Conservation (phyloP, 129 eudicot species). For the Saussurea involucrata region DNA sequence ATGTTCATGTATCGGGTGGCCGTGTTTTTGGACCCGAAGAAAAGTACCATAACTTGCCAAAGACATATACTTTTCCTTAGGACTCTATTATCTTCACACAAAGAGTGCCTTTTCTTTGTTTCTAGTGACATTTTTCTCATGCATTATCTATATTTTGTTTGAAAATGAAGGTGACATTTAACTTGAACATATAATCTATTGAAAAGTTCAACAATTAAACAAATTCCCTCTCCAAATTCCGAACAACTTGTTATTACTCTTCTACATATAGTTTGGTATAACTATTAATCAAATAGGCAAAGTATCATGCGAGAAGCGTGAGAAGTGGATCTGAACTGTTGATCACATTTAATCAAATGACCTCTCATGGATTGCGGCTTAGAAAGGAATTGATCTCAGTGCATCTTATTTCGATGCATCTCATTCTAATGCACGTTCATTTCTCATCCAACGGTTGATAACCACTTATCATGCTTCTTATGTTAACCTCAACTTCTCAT, state of each 20-base stretch:
- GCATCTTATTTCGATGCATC: too few relatives aligned
- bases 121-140: neutral
- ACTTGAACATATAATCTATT: neutral
- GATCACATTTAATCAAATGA: too few relatives aligned
- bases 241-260: neutral
- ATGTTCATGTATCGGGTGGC: neutral
- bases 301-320: too few relatives aligned
- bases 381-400: too few relatives aligned
- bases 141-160: neutral
- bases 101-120: neutral
- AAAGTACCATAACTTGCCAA: slow-evolving; percentile 18
- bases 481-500: too few relatives aligned
- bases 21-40: neutral
- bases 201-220: neutral
- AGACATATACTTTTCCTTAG: neutral
- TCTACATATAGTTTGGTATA: neutral
- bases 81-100: neutral
- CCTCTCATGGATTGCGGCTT: too few relatives aligned
- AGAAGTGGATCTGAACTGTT: too few relatives aligned
- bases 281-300: too few relatives aligned
- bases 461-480: too few relatives aligned
- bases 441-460: too few relatives aligned
- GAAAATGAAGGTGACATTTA: neutral
- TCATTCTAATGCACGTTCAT: too few relatives aligned
- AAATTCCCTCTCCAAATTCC: neutral